phyloP scores from a whole-genome alignment of 2,329 filamentous ascomycete species.

The Colletotrichum cuscutae region DNA sequence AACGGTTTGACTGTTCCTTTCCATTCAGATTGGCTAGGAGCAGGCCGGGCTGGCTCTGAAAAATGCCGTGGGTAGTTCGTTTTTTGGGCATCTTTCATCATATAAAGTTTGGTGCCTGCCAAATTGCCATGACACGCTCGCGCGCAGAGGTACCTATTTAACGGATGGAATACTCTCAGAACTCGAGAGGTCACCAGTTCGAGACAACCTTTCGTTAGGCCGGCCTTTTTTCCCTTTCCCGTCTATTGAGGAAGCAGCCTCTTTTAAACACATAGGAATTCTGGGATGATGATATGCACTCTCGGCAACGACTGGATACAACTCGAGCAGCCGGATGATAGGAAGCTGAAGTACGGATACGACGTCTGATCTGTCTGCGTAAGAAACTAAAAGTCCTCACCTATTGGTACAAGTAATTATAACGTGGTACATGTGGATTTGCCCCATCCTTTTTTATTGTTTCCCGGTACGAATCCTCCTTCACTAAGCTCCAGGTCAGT shows the following conservation, averaged over 20 bases:
- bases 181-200: not conserved
- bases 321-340: slow-evolving; percentile 6
- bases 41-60: too few relatives aligned
- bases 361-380: not conserved
- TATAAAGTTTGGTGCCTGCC: not conserved
- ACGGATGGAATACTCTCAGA: not conserved
- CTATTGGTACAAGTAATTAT: slow-evolving; percentile 33
- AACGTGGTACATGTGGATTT: slow-evolving; percentile 33
- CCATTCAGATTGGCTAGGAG: too few relatives aligned
- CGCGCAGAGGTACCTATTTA: not conserved
- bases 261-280: not conserved
- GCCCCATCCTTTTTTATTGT: not conserved
- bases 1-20: too few relatives aligned
- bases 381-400: slow-evolving; percentile 29
- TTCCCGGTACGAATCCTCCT: slow-evolving; percentile 11
- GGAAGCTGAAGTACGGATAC: not conserved
- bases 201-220: not conserved
- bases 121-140: not conserved
- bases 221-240: not conserved
- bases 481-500: slow-evolving; percentile 43
- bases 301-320: not conserved
- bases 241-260: not conserved
- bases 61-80: too few relatives aligned
- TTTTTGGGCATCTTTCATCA: too few relatives aligned
- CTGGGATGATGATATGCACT: not conserved